A percentile compares a stretch with the other conserved stretches of the same genome.
These are phyloP conservation scores for Basipetospora chlamydospora DNA, from an alignment of 2,329 filamentous ascomycete species.

Conservation along the genomic window DNA sequence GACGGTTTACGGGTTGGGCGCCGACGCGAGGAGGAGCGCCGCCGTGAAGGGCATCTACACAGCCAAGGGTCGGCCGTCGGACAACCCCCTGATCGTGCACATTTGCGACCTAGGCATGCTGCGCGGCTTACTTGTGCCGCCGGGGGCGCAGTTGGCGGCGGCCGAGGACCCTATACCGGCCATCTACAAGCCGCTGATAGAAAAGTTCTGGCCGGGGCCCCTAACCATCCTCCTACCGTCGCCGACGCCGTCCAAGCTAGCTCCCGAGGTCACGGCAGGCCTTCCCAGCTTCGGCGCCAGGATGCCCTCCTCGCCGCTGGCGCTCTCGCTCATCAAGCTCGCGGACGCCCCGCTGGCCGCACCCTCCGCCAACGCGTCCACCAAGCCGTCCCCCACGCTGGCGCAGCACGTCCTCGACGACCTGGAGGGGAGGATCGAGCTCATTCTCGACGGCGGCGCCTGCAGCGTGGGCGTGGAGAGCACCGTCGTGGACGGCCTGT, in stretches of 20 bases:
- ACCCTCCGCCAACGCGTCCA: conserved; percentile 88
- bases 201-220: conserved; percentile 85
- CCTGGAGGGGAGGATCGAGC: conserved; percentile 63
- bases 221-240: conserved; percentile 80
- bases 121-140: conserved; percentile 37
- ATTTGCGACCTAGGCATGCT: conserved; percentile 70
- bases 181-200: conserved; percentile 66
- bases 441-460: conserved; percentile 78
- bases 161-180: conserved; percentile 40
- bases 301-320: conserved; percentile 77
- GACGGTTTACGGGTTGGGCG: conserved; percentile 94
- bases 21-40: conserved; percentile 73
- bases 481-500: conserved; percentile 87
- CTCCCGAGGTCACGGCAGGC: conserved; percentile 82
- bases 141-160: conserved; percentile 9
- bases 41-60: conserved; percentile 86
- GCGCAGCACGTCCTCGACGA: conserved; percentile 84
- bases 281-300: conserved; percentile 75
- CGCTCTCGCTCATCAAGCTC: conserved; percentile 71
- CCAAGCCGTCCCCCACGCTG: conserved; percentile 79
- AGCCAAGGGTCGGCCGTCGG: conserved; percentile 78
- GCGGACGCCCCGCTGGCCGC: conserved; percentile 70
- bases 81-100: conserved; percentile 93
- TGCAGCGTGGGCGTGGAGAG: conserved; percentile 89
- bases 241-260: conserved; percentile 53